These are phyloP conservation scores for Aspergillus oerlinghausenensis DNA, from an alignment of 2,329 filamentous ascomycete species.

Conservation along the genomic window DNA sequence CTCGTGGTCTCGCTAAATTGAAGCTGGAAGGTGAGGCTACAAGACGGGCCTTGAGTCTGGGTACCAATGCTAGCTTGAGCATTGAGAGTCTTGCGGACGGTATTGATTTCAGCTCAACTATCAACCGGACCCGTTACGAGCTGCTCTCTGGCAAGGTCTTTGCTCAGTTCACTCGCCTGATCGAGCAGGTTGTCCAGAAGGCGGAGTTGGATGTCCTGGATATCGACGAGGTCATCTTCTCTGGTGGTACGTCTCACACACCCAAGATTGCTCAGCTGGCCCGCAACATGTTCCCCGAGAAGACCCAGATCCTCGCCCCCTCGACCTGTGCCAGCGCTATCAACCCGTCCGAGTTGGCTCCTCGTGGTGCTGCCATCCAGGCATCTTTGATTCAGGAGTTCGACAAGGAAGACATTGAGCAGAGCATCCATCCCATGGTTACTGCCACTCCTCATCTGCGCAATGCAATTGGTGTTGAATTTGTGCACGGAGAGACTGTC, in stretches of 20 bases:
- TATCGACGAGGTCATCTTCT: constrained; percentile 87
- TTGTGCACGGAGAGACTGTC: constrained; percentile 57
- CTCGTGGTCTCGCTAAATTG: constrained; percentile 81
- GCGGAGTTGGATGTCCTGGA: constrained; percentile 88
- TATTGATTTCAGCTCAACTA: constrained; percentile 82
- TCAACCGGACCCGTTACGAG: constrained; percentile 93
- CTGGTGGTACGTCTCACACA: constrained; percentile 87
- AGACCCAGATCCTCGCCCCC: constrained; percentile 74
- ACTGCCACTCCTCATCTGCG: constrained; percentile 88
- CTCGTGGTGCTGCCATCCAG: constrained; percentile 90
- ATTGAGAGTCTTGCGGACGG: constrained; percentile 88
- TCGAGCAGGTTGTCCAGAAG: constrained; percentile 83
- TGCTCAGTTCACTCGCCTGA: constrained; percentile 77
- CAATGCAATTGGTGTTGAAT: constrained; percentile 82
- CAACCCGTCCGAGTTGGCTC: constrained; percentile 88
- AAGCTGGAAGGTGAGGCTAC: constrained; percentile 85
- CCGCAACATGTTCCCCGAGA: constrained; percentile 71
- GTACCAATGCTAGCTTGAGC: constrained; percentile 83
- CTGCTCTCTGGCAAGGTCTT: constrained; percentile 82
- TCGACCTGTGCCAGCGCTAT: constrained; percentile 72
- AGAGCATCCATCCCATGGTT: constrained; percentile 91
- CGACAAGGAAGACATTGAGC: constrained; percentile 87
- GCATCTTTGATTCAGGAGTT: constrained; percentile 93
- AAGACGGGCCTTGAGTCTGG: constrained; percentile 87
- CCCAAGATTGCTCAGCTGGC: constrained; percentile 86